Evolutionary conservation across 2,329 filamentous ascomycete species (phyloP), one percentile per base, ranked within the genome.

Genomic region (Phaeosphaeria sp.): DNA sequence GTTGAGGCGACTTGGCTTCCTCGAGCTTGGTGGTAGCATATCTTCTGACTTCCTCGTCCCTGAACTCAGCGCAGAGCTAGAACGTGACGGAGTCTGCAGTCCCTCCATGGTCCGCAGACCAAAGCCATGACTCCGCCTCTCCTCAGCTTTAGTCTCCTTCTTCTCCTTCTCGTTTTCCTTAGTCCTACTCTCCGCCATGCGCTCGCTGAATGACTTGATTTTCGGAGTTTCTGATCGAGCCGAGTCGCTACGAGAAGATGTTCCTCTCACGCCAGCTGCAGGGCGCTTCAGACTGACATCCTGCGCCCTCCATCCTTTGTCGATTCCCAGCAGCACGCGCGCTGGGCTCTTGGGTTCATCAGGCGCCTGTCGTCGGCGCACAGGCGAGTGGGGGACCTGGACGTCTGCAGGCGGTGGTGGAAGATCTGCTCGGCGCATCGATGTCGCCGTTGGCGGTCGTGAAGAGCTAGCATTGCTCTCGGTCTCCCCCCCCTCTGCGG

Each of bases 211-310:
- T 53, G 87, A 83, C 67, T 87, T 89, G 53, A 65, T 69, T 49
- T 66, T 67, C 1, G 76, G 72, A 6, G 64, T 51, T 21, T 68
- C 73, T 11, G 49, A 39, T 5, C 55, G 57, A 2, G 65, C 57
- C 2, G 87, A 83, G 63, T 85, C 87, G 9, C 69, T 17, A n/a
- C 72, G 65, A 2, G 68, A 64, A 18, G 67, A 55, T 0, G 63
- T 39, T 13, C 57, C 57, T 15, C 49, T 46, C 17, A 57, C 44
- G 18, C 49, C 58, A 24, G 58, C 60, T 18, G 63, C 56, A 8
- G 67, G 53, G 64, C 92, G 84, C 76, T 91, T 95, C 25, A 98
- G 80, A 2, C 93, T 97, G 30, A 98, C 84, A 68, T 97, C 92
- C 57, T 87, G 87, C 1, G 89, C 93, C 67, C 84, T 90, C 36